phyloP scores from a whole-genome alignment of 106 monocot genomes.

The Allium cepa region DNA sequence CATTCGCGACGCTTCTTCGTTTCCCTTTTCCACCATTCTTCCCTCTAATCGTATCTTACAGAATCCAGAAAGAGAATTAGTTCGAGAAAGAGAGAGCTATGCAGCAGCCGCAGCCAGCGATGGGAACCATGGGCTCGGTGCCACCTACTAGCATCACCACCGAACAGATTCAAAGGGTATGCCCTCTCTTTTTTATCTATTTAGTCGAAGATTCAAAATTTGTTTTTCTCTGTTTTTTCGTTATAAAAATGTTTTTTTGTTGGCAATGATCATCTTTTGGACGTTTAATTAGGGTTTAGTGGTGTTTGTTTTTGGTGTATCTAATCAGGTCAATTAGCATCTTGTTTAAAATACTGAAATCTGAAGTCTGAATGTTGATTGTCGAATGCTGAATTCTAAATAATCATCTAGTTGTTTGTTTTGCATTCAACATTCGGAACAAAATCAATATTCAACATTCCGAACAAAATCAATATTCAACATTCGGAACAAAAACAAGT shows the following conservation, averaged over 20 bases:
- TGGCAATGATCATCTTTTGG: neutral
- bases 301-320: too few relatives aligned
- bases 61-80: neutral
- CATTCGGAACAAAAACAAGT: too few relatives aligned
- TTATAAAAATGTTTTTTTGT: neutral
- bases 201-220: neutral
- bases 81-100: conserved; percentile 1
- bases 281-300: neutral
- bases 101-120: conserved; percentile 13
- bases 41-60: neutral
- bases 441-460: too few relatives aligned
- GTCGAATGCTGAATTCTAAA: too few relatives aligned
- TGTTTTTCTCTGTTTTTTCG: neutral
- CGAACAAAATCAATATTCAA: too few relatives aligned
- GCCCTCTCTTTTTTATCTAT: too few relatives aligned
- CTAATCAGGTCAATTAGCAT: too few relatives aligned
- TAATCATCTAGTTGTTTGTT: too few relatives aligned
- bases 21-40: neutral
- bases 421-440: too few relatives aligned
- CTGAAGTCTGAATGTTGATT: too few relatives aligned
- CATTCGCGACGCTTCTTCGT: too few relatives aligned
- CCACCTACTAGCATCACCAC: conserved; percentile 28
- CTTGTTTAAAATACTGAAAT: too few relatives aligned
- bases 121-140: conserved; percentile 16
- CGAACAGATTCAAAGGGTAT: conserved; percentile 43